A percentile compares a stretch with the other conserved stretches of the same genome.
Evolutionary conservation across 2,329 filamentous ascomycete species (phyloP).

Genomic region (Penicillium italicum): DNA sequence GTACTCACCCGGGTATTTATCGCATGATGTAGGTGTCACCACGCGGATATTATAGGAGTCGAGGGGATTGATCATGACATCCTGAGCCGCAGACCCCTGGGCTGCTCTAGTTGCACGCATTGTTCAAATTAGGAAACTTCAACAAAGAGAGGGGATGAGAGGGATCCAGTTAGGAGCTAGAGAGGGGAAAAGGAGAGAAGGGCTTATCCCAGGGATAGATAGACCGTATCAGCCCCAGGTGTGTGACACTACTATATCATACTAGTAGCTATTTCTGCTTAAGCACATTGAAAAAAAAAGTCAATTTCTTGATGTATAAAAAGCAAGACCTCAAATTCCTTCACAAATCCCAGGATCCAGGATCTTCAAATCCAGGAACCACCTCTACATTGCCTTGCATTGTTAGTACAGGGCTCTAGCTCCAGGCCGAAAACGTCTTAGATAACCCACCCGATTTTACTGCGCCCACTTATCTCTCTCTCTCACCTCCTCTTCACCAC

Average conservation of each 20-base stretch:
- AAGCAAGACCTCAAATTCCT: neutral
- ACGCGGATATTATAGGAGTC: slow-evolving; percentile 33
- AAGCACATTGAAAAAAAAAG: neutral
- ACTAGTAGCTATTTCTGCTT: neutral
- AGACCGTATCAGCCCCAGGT: neutral
- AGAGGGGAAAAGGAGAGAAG: slow-evolving; percentile 9
- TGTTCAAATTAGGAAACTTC: neutral
- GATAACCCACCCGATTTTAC: slow-evolving; percentile 20
- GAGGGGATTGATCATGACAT: slow-evolving; percentile 24
- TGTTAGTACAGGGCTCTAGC: neutral
- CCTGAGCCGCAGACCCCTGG: slow-evolving; percentile 4
- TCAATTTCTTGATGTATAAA: neutral
- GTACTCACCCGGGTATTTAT: slow-evolving; percentile 43
- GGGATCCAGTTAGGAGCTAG: slow-evolving; percentile 21
- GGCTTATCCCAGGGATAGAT: slow-evolving; percentile 17
- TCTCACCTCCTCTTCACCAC: slow-evolving; percentile 1
- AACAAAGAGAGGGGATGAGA: slow-evolving; percentile 1
- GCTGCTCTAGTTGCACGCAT: slow-evolving; percentile 14
- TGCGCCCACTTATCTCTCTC: slow-evolving; percentile 18
- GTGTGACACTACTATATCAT: neutral
- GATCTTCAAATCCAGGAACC: neutral
- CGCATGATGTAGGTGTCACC: slow-evolving; percentile 27
- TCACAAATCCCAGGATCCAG: neutral
- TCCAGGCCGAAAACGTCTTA: slow-evolving; percentile 28
- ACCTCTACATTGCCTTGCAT: slow-evolving; percentile 6